Evolutionary conservation across 1,284 basidiomycete genomes (phyloP), one percentile per base, ranked within the genome.

Genomic region (Ceratobasidium papillatum): DNA sequence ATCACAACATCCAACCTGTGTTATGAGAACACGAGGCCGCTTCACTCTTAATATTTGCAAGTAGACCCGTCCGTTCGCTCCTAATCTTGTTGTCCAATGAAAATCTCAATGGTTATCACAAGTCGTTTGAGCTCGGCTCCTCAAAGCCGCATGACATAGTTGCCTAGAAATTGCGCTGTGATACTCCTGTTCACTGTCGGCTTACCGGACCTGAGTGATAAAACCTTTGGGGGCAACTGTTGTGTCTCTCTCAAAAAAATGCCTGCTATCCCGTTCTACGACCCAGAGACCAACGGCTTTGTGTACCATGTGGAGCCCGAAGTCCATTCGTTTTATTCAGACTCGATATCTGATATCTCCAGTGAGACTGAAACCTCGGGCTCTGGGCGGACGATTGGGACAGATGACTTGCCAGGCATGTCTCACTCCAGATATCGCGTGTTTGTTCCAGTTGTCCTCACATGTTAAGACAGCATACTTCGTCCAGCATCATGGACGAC

Each of bases 251-350:
- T n/a, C 36, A 17, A 38, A 22, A 41, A 41, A 3, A 59, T 59
- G 58, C 58, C 58, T 25, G 58, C 11, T 25, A 59, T 59, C 36
- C 58, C 58, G 17, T 41, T 59, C 41, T 71, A 71, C 27, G 68
- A 71, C 30, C 47, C 54, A n/a, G 56, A 59, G 14, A 61, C 68
- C 14, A 56, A 71, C 7, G 68, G 56, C 2, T 30, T 59, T 71
- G 56, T 71, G 22, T 71, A 71, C 27, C 12, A 43, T 22, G 54
- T 71, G 12, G 52, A 61, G 25, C 68, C 45, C 5, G 56, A 59
- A 1, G 36, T 59, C 4, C 38, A 63, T 22, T 9, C n/a, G 7
- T 54, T 58, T 22, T 41, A 51, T 34, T 71, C 54, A 12, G 68
- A 71, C n/a, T 27, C 56, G 56, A 30, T 58, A 19, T 43, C 68